Evolutionary conservation across 805 yeast species (phyloP), one percentile per base, ranked within the genome.

Genomic region (Candida xyloterini): DNA sequence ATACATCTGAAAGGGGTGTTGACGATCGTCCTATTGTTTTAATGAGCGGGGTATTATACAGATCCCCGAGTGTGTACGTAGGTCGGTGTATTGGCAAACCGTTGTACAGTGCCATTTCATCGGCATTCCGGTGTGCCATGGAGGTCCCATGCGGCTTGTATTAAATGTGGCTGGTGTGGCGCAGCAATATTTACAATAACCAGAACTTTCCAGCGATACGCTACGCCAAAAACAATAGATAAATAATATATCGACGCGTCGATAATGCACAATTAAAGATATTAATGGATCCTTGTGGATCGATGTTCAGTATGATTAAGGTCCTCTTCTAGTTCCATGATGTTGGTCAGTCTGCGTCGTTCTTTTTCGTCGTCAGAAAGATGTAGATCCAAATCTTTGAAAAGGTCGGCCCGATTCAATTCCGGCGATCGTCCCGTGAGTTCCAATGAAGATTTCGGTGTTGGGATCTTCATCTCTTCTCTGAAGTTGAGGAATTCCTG

Each of bases 401-500:
- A 48, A 7, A 50, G 13, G 7, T 50, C 53, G 2, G 48, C 35
- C 28, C 65, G 44, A 13, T 44, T 48, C 15, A 61, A 47, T 16
- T 65, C 70, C 44, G 65, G 39, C 15, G 68, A 63, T 46, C 33
- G 11, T 35, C 55, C 44, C 15, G 47, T 46, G n/a, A 44, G 1
- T 54, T 53, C 42, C 44, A 57, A 23, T 3, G 60, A 55, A 4
- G 58, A 53, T 26, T 58, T 35, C 7, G 60, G 58, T 1, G 58
- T 55, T 3, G 60, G 60, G 10, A 46, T 30, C 33, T 53, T 52
- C 74, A 74, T 69, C 18, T 67, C 71, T 10, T 60, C 50, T 33
- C 78, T 50, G 39, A 71, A 53, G 14, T 52, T 53, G 38, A 67
- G 68, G 46, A 69, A 70, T 34, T 66, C 65, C 4, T 62, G 50